Evolutionary conservation across 257 asterid species (phyloP), one percentile per base, ranked within the genome.

Genomic region (Schizonepeta tenuifolia): DNA sequence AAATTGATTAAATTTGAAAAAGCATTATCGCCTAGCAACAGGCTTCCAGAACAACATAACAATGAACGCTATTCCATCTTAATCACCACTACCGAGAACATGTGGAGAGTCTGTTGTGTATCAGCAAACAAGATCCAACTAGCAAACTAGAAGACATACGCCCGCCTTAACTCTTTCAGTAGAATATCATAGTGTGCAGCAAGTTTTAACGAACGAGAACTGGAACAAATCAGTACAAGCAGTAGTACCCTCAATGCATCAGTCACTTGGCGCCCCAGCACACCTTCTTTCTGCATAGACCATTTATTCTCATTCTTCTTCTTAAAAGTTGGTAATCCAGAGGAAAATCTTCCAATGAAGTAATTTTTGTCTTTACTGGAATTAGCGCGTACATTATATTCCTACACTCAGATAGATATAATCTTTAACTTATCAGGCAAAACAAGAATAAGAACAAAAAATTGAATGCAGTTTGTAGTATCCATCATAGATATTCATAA

Each of bases 181-280:
- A 15, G 26, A 67, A 22, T 33, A 28, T 55, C 53, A 55, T 49
- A 21, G 56, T 50, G 67, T 6, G 15, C 33, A 63, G 73, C 43
- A 67, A 47, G 24, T 26, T 58, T 28, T 11, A n/a, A 67, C 5
- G 74, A 26, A 55, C 6, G 75, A 46, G 53, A 80, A 67, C 26
- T 17, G 22, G 17, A 53, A 69, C 31, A 6, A 14, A 7, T 33
- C 28, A 65, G 67, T 17, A 35, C 50, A 68, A 71, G 73, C 73
- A 62, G 33, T 87, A 95, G 10, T 89, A 95, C 99, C 92, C 97
- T 86, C 84, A 92, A 81, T 54, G 91, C 26, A 70, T 95, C 97
- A 44, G 96, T 76, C 70, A 92, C 83, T 82, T 92, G 97, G 79
- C 99, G 96, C 75, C 98, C 99, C 79, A 86, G 97, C 83, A 92